phyloP scores from a whole-genome alignment of 2,329 filamentous ascomycete genomes.

The Penicillium sp. region DNA sequence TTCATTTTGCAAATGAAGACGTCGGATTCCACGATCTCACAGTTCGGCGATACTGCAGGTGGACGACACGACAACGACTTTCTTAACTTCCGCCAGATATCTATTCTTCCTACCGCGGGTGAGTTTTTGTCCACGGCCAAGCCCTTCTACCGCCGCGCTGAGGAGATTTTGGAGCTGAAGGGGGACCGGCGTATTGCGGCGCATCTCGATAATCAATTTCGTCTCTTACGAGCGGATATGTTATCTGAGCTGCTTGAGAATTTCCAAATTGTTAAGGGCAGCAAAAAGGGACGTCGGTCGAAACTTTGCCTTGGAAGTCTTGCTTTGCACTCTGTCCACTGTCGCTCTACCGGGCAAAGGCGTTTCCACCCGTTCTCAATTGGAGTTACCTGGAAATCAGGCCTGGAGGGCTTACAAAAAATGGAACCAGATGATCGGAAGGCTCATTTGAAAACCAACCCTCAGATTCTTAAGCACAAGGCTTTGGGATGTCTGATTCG shows the following conservation, averaged over 20 bases:
- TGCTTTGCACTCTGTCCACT: slow-evolving; percentile 25
- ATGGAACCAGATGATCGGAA: slow-evolving; percentile 32
- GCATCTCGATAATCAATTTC: slow-evolving; percentile 67
- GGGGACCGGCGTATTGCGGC: slow-evolving; percentile 36
- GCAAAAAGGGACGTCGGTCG: slow-evolving; percentile 43
- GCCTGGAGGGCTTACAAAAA: slow-evolving; percentile 41
- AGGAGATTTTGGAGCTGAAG: slow-evolving; percentile 43
- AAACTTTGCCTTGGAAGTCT: slow-evolving; percentile 36
- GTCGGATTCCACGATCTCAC: slow-evolving; percentile 5
- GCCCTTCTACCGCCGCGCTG: slow-evolving; percentile 52
- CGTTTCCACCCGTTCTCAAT: slow-evolving; percentile 33
- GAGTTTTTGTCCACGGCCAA: slow-evolving; percentile 52
- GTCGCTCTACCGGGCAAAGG: slow-evolving; percentile 25
- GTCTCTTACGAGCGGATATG: slow-evolving; percentile 66
- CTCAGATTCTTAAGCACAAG: slow-evolving; percentile 52
- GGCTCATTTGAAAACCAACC: slow-evolving; percentile 44
- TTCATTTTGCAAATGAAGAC: slow-evolving; percentile 30
- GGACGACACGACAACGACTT: slow-evolving; percentile 71
- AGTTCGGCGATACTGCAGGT: slow-evolving; percentile 41
- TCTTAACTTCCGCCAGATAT: slow-evolving; percentile 54
- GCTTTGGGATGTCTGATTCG: slow-evolving; percentile 57
- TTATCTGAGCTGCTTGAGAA: slow-evolving; percentile 60
- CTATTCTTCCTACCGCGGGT: slow-evolving; percentile 60
- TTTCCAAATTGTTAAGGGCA: slow-evolving; percentile 46
- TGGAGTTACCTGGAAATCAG: slow-evolving; percentile 37